Base-by-base conservation (phyloP, 2,329 filamentous ascomycete genomes). In the Escovopsis sp. region DNA sequence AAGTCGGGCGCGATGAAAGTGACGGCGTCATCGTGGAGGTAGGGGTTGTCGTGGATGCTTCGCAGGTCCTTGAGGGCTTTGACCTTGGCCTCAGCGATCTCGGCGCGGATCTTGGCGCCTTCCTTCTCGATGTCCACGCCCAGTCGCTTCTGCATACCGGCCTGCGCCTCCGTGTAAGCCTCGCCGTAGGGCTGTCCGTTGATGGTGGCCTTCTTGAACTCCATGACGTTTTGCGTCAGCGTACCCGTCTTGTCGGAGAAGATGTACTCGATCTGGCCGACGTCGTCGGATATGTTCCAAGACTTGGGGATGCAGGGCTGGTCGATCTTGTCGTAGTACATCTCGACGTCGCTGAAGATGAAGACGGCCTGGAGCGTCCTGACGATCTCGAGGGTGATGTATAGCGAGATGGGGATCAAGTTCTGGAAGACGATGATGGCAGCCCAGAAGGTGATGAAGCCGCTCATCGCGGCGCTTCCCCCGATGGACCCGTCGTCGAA, bases 221-320 rank as follows among this genome's bases (percentile, higher is more conserved):
- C 93, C 91, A 98, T 96, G 69, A 88, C 82, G 57, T 96, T 96
- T 64, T 91, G 93, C 6, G 89, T 96, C 51, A 96, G 67, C 1
- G 89, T 96, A 26, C 89, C 89, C 0, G 89, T 96, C 69, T 96
- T 96, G 68, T 96, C 89, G 1, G 88, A 95, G 62, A 98, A 98
- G 51, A 98, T 94, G 67, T 96, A 98, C 63, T 96, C 91, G 48
- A 98, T 94, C 63, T 98, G 91, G 11, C 91, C 91, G 38, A 98
- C 72, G 54, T 98, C 93, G 57, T 98, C 91, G 1, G 89, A 96
- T 40, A 98, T 96, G 58, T 96, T 98, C 91, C 91, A 98, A 0
- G 88, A 87, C 57, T 96, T 96, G 5, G 93, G 91, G 10, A 94
- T 86, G 58, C 93, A 98, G 2, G 89, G 87, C 56, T 94, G 88